phyloP scores from a whole-genome alignment of 2,329 filamentous ascomycete species.

The Pyrenophora teres region DNA sequence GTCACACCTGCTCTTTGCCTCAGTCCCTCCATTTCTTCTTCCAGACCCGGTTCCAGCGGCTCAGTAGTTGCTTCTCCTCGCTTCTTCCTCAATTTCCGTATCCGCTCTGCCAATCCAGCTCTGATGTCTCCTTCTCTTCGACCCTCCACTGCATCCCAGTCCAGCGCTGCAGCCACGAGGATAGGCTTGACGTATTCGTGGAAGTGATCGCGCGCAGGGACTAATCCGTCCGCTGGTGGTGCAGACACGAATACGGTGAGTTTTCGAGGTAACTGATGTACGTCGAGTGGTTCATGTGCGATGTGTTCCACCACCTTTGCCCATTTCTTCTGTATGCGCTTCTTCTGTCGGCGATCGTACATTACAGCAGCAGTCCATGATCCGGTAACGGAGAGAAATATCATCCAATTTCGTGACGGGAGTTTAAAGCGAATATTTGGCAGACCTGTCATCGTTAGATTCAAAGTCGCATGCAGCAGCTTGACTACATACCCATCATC shows the following conservation, averaged over 20 bases:
- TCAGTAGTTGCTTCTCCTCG: constrained; percentile 58
- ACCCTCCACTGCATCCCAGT: constrained; percentile 96
- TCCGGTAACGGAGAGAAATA: constrained; percentile 82
- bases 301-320: constrained; percentile 82
- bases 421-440: constrained; percentile 82
- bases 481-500: constrained; percentile 45
- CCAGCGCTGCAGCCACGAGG: constrained; percentile 83
- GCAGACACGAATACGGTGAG: constrained; percentile 84
- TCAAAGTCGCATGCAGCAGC: constrained; percentile 2
- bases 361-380: constrained; percentile 79
- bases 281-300: constrained; percentile 72
- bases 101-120: constrained; percentile 82
- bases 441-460: constrained; percentile 62
- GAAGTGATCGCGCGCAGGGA: constrained; percentile 90
- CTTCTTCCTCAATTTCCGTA: constrained; percentile 69
- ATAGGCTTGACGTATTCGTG: constrained; percentile 95
- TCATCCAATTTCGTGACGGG: constrained; percentile 96
- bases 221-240: constrained; percentile 83
- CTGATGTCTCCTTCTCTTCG: constrained; percentile 90
- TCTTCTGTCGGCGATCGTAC: constrained; percentile 93
- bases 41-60: constrained; percentile 55
- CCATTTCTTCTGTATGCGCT: constrained; percentile 84
- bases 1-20: constrained; percentile 69
- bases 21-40: constrained; percentile 66
- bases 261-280: constrained; percentile 77